Conservation (phyloP, 495 filamentous ascomycete species). For the Aspergillus diversus region DNA sequence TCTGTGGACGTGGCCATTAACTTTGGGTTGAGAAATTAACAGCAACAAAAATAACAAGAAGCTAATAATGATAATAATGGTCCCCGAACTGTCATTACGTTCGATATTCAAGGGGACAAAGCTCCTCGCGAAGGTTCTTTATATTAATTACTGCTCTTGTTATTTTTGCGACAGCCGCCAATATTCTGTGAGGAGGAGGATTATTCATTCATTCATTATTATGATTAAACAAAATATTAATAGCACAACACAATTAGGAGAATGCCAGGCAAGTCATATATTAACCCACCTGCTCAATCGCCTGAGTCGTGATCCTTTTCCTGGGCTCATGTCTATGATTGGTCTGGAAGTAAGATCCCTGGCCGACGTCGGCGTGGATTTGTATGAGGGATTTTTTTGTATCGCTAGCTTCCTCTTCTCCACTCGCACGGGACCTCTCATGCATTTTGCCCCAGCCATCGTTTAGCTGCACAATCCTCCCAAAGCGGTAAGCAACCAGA, state of each 20-base stretch:
- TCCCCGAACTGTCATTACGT: too few species aligned
- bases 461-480: constrained; percentile 21
- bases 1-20: too few species aligned
- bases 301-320: neutral
- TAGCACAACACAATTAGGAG: neutral
- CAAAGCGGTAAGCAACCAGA: constrained; percentile 25
- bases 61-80: too few species aligned
- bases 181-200: neutral
- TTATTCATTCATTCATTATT: neutral
- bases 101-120: too few species aligned
- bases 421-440: constrained; percentile 24
- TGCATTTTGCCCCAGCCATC: constrained; percentile 19
- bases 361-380: constrained; percentile 13
- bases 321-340: neutral
- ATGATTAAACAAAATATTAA: neutral
- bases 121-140: neutral
- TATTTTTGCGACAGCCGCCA: constrained; percentile 3
- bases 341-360: neutral
- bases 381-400: constrained; percentile 31
- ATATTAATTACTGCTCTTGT: neutral
- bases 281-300: neutral
- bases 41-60: too few species aligned
- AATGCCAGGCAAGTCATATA: neutral
- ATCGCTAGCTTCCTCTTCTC: constrained; percentile 3
- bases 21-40: too few species aligned